Conservation (phyloP, 1,284 basidiomycete species). For the Meripilus lineatus region DNA sequence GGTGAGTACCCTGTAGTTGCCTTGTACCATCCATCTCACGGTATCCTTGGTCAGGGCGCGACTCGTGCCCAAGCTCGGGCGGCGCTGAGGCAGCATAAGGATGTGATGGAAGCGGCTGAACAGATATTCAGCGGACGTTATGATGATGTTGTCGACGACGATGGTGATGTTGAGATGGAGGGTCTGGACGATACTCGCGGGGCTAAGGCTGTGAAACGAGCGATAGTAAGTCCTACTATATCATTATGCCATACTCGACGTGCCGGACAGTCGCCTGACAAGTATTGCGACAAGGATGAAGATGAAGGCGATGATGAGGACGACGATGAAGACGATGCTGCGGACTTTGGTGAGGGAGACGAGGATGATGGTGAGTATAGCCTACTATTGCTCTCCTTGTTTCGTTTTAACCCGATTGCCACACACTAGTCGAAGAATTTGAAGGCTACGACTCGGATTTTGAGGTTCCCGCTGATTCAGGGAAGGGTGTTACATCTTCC, state of each 20-base stretch:
- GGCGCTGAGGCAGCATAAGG: constrained; percentile 71
- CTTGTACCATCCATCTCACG: background rate
- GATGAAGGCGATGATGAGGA: constrained; percentile 37
- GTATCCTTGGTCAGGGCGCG: constrained; percentile 54
- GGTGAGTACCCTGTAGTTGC: constrained; percentile 17
- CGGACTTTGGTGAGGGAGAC: constrained; percentile 26
- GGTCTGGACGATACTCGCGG: background rate
- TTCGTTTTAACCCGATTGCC: constrained; percentile 1
- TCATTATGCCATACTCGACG: constrained; percentile 9
- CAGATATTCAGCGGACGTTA: constrained; percentile 79
- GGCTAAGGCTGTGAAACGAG: background rate
- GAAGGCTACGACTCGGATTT: constrained; percentile 78
- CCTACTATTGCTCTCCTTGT: constrained; percentile 1
- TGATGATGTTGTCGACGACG: constrained; percentile 61
- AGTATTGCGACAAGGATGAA: constrained; percentile 37
- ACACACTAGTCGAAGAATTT: constrained; percentile 44
- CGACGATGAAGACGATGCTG: constrained; percentile 45
- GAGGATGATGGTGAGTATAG: constrained; percentile 43
- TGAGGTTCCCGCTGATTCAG: constrained; percentile 40
- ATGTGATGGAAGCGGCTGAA: constrained; percentile 89
- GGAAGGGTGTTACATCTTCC: constrained; percentile 45
- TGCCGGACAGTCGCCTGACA: constrained; percentile 65
- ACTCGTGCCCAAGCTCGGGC: constrained; percentile 71
- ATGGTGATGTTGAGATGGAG: constrained; percentile 27
- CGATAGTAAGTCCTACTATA: background rate